Percentiles rank a stretch among this genome's conserved stretches.
Evolutionary conservation across 371 early-diverging fungal species (phyloP).

Genomic region (Basidiobolus meristosporus): DNA sequence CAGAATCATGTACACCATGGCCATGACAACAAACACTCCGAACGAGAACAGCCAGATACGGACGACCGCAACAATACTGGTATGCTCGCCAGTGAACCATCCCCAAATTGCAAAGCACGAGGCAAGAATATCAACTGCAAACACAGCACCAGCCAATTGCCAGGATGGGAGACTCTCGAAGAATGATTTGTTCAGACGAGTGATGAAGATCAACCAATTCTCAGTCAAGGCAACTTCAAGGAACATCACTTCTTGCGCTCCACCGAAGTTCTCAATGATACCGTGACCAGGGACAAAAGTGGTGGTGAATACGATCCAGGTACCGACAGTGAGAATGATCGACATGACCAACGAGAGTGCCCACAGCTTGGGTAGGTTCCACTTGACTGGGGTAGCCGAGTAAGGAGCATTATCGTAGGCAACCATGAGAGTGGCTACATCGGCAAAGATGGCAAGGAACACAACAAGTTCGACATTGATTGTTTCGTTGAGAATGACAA

Average conservation of each 20-base stretch:
- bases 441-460: not conserved
- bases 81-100: conserved; percentile 8
- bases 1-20: too few relatives aligned
- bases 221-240: conserved; percentile 11
- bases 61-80: conserved; percentile 10
- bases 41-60: conserved; percentile 10
- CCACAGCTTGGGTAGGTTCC: conserved; percentile 8
- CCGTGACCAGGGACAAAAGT: not conserved
- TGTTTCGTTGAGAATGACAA: not conserved
- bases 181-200: conserved; percentile 4
- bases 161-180: conserved; percentile 6
- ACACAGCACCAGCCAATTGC: conserved; percentile 11
- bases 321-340: conserved; percentile 7
- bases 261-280: conserved; percentile 1
- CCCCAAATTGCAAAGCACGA: conserved; percentile 9
- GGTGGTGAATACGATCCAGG: not conserved
- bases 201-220: conserved; percentile 14
- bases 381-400: conserved; percentile 7
- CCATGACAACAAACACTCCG: conserved; percentile 5
- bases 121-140: conserved; percentile 10
- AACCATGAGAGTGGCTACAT: not conserved
- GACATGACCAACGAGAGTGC: conserved; percentile 5
- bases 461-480: not conserved
- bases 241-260: conserved; percentile 3
- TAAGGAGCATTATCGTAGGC: conserved; percentile 10